These are phyloP conservation scores for Fagopyrum tataricum DNA, from an alignment of 148 eudicot genomes.

Conservation along the genomic window DNA sequence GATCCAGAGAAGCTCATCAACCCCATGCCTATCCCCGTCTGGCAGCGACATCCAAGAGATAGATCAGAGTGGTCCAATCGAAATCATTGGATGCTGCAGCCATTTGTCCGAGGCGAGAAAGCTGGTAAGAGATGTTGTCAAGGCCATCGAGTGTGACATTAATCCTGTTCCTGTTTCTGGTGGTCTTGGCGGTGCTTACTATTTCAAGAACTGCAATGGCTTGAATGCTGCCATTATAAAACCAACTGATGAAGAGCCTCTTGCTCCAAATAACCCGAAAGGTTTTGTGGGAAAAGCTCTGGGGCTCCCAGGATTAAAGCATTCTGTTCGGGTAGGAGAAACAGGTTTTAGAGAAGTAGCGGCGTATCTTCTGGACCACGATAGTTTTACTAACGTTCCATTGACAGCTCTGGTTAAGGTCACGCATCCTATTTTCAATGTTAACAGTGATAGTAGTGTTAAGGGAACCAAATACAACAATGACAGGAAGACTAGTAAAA, in stretches of 20 bases:
- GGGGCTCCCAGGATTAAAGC: constrained; percentile 36
- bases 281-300: constrained; percentile 34
- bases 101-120: constrained; percentile 16
- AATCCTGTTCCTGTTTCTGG: constrained; percentile 25
- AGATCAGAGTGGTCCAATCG: constrained; percentile 27
- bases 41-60: constrained; percentile 18
- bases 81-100: constrained; percentile 28
- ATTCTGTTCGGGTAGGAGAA: constrained; percentile 34
- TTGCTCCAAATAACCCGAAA: constrained; percentile 37
- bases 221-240: constrained; percentile 31
- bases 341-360: constrained; percentile 40
- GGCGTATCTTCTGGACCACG: constrained; percentile 37
- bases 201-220: constrained; percentile 22
- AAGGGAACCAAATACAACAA: constrained; percentile 4
- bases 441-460: constrained; percentile 20
- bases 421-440: constrained; percentile 29
- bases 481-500: constrained; percentile 23
- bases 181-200: constrained; percentile 35
- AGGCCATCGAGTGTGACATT: constrained; percentile 24
- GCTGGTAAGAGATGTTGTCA: constrained; percentile 24
- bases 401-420: constrained; percentile 34
- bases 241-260: constrained; percentile 40
- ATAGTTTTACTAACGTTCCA: constrained; percentile 36
- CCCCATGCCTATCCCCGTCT: constrained; percentile 33
- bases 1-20: constrained; percentile 39